Percentiles rank a stretch among this genome's conserved stretches.
Conservation (phyloP, 441 rosid species). For the Dalechampia spathulata region DNA sequence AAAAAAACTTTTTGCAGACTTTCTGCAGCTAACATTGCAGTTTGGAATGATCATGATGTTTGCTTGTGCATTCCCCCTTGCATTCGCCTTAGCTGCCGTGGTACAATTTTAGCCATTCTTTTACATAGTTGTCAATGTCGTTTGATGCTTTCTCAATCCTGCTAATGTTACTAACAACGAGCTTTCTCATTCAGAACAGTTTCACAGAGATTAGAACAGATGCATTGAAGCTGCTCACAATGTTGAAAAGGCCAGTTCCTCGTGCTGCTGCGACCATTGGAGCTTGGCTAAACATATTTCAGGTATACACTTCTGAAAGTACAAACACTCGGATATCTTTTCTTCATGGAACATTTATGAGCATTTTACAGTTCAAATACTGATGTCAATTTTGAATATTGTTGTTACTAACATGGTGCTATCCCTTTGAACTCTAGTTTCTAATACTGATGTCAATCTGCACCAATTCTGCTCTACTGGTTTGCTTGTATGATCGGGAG, state of each 20-base stretch:
- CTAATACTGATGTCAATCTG: slow-evolving; percentile 86
- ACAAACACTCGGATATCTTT: too few relatives aligned
- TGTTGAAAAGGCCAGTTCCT: slow-evolving; percentile 80
- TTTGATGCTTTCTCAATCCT: slow-evolving; percentile 1
- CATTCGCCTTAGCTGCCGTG: slow-evolving; percentile 71
- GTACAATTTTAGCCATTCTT: slow-evolving; percentile 30
- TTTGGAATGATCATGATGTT: slow-evolving; percentile 99
- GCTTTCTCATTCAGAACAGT: slow-evolving; percentile 49
- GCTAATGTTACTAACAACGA: slow-evolving; percentile 6
- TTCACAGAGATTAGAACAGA: slow-evolving; percentile 76
- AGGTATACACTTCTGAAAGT: slow-evolving; percentile 46
- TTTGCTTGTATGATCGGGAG: slow-evolving; percentile 79
- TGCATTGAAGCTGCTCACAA: slow-evolving; percentile 71
- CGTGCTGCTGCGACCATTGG: slow-evolving; percentile 77
- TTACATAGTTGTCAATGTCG: not conserved
- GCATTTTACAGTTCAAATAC: not conserved
- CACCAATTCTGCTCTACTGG: slow-evolving; percentile 84
- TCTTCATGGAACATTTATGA: too few relatives aligned
- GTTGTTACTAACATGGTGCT: slow-evolving; percentile 1
- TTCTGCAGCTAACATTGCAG: slow-evolving; percentile 76
- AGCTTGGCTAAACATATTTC: slow-evolving; percentile 94
- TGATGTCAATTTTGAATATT: not conserved
- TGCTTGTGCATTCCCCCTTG: slow-evolving; percentile 92
- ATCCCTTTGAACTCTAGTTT: slow-evolving; percentile 35
- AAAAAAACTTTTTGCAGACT: slow-evolving; percentile 37